Evolutionary conservation across 169 alveolate genomes (phyloP).

Genomic region (Babesia gibsoni): DNA sequence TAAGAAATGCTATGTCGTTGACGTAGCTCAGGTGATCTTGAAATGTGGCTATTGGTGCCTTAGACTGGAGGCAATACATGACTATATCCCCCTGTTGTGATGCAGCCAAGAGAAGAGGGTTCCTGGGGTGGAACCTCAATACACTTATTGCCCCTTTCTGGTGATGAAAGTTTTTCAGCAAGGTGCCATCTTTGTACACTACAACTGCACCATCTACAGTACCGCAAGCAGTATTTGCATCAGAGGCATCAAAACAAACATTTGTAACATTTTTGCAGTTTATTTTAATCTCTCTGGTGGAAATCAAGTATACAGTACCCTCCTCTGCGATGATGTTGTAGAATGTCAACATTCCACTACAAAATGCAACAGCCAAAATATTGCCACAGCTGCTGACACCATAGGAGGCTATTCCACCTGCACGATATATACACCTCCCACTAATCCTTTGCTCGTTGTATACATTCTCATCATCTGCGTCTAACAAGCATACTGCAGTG

Average conservation of each 20-base stretch:
- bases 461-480: constrained; percentile 57
- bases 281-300: constrained; percentile 17
- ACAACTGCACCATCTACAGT: constrained; percentile 55
- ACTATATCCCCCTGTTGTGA: constrained; percentile 45
- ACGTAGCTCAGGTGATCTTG: constrained; percentile 59
- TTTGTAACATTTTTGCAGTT: constrained; percentile 32
- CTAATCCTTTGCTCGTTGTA: constrained; percentile 25
- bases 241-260: constrained; percentile 28
- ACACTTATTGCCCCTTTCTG: constrained; percentile 30
- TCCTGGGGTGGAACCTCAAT: constrained; percentile 26
- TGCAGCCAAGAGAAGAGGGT: constrained; percentile 20
- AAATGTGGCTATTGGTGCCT: constrained; percentile 36
- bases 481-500: constrained; percentile 46
- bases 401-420: constrained; percentile 58
- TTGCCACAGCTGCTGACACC: constrained; percentile 18
- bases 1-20: constrained; percentile 27
- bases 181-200: constrained; percentile 33
- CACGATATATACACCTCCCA: constrained; percentile 21
- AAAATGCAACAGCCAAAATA: constrained; percentile 31
- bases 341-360: constrained; percentile 36
- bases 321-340: constrained; percentile 25
- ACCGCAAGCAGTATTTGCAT: constrained; percentile 35
- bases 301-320: constrained; percentile 7
- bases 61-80: constrained; percentile 31
- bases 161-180: constrained; percentile 12